Percentiles rank a stretch among this genome's conserved stretches.
phyloP scores from a whole-genome alignment of 1,284 basidiomycete genomes.

The Malassezia dermatis region DNA sequence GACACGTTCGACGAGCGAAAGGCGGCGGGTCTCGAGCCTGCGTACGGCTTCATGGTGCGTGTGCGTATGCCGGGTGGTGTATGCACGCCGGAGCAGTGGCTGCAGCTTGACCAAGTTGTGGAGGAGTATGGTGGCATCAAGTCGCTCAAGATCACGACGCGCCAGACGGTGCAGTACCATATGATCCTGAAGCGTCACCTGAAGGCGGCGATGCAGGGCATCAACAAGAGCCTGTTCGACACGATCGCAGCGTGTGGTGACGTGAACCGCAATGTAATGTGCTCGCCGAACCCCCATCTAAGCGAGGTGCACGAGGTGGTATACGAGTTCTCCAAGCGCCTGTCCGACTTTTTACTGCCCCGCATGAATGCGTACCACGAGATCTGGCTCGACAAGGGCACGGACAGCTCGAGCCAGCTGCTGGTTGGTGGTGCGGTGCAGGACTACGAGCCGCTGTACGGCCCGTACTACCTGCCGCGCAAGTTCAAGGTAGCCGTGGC shows the following conservation, averaged over 20 bases:
- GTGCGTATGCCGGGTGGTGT: constrained; percentile 92
- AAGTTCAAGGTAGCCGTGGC: constrained; percentile 97
- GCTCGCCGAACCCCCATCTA: constrained; percentile 77
- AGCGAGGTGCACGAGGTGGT: constrained; percentile 76
- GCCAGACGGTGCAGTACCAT: constrained; percentile 99
- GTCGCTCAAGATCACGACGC: constrained; percentile 93
- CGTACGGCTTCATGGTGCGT: constrained; percentile 98
- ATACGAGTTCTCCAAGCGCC: constrained; percentile 70
- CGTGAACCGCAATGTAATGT: constrained; percentile 87
- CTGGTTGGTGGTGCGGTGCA: constrained; percentile 80
- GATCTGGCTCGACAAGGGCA: constrained; percentile 75
- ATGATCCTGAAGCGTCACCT: constrained; percentile 93
- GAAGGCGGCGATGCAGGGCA: constrained; percentile 90
- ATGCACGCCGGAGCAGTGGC: constrained; percentile 81
- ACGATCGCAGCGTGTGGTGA: constrained; percentile 97
- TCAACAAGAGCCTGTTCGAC: constrained; percentile 82
- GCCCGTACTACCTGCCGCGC: constrained; percentile 89
- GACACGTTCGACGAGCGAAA: constrained; percentile 95
- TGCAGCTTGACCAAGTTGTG: constrained; percentile 86
- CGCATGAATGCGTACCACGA: constrained; percentile 92
- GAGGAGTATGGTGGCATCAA: constrained; percentile 79
- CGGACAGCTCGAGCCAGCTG: constrained; percentile 56
- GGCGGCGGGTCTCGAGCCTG: constrained; percentile 83
- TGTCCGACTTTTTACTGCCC: constrained; percentile 80
- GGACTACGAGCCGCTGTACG: constrained; percentile 92